Conservation (phyloP, 2,329 filamentous ascomycete genomes). For the Claviceps capensis region DNA sequence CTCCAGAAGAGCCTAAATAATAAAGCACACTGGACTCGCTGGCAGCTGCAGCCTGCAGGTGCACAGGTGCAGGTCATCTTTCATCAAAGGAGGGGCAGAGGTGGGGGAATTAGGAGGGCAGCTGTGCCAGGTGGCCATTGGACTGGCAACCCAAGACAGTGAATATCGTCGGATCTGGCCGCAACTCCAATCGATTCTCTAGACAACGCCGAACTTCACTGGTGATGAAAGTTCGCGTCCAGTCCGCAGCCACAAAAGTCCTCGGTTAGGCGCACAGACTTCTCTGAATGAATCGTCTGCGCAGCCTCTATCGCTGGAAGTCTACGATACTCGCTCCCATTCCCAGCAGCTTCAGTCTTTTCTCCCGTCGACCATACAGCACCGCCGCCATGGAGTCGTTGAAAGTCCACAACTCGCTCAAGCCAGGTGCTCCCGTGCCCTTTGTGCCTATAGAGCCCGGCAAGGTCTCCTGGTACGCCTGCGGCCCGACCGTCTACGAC, state of each 20-base stretch:
- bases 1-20: too few species aligned
- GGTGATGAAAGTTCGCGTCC: slow-evolving; percentile 9
- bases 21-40: too few species aligned
- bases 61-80: too few species aligned
- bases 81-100: background rate
- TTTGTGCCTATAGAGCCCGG: slow-evolving; percentile 60
- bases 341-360: slow-evolving; percentile 14
- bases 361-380: slow-evolving; percentile 20
- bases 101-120: too few species aligned
- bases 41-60: too few species aligned
- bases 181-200: background rate
- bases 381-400: slow-evolving; percentile 39
- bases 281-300: slow-evolving; percentile 23
- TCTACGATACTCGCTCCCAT: slow-evolving; percentile 14
- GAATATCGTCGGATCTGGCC: background rate
- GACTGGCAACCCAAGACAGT: background rate
- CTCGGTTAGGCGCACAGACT: slow-evolving; percentile 2
- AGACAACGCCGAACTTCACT: background rate
- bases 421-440: slow-evolving; percentile 53
- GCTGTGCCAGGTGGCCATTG: too few species aligned
- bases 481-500: slow-evolving; percentile 77
- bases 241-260: slow-evolving; percentile 6
- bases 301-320: slow-evolving; percentile 16
- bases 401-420: slow-evolving; percentile 70
- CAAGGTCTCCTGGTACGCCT: slow-evolving; percentile 76